These are phyloP conservation scores for Capronia epimyces DNA, from an alignment of 2,329 filamentous ascomycete genomes.

Conservation along the genomic window DNA sequence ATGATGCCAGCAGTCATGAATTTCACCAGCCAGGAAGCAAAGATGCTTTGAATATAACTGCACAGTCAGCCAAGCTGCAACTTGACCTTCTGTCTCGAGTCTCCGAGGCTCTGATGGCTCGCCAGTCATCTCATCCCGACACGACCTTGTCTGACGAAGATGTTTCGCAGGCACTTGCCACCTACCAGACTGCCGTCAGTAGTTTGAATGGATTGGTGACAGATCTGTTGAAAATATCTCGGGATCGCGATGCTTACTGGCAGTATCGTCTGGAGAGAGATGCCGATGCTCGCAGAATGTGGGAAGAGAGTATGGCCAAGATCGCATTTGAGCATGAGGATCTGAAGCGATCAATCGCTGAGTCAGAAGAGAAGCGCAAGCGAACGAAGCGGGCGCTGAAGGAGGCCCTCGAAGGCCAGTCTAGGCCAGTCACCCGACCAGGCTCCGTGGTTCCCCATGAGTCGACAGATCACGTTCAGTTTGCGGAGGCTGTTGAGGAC, in stretches of 20 bases:
- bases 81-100: slow-evolving; percentile 85
- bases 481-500: slow-evolving; percentile 36
- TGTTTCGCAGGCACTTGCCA: slow-evolving; percentile 69
- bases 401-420: slow-evolving; percentile 66
- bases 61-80: slow-evolving; percentile 88
- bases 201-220: slow-evolving; percentile 80
- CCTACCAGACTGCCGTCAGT: slow-evolving; percentile 83
- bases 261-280: slow-evolving; percentile 90
- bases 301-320: slow-evolving; percentile 98
- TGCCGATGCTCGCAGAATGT: slow-evolving; percentile 85
- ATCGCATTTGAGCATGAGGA: slow-evolving; percentile 93
- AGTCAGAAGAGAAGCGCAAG: slow-evolving; percentile 84
- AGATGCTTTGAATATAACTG: slow-evolving; percentile 94
- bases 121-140: slow-evolving; percentile 59
- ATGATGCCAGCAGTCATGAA: slow-evolving; percentile 74
- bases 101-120: slow-evolving; percentile 52
- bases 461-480: slow-evolving; percentile 26
- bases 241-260: slow-evolving; percentile 94
- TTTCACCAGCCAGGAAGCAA: slow-evolving; percentile 65
- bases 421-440: slow-evolving; percentile 39
- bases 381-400: slow-evolving; percentile 83
- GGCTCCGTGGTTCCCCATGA: slow-evolving; percentile 29
- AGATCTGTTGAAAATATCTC: slow-evolving; percentile 83
- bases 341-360: slow-evolving; percentile 77
- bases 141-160: slow-evolving; percentile 70